A percentile compares a stretch with the other conserved stretches of the same genome.
Conservation (phyloP, 2,329 filamentous ascomycete species). For the Fusarium protoensiforme region DNA sequence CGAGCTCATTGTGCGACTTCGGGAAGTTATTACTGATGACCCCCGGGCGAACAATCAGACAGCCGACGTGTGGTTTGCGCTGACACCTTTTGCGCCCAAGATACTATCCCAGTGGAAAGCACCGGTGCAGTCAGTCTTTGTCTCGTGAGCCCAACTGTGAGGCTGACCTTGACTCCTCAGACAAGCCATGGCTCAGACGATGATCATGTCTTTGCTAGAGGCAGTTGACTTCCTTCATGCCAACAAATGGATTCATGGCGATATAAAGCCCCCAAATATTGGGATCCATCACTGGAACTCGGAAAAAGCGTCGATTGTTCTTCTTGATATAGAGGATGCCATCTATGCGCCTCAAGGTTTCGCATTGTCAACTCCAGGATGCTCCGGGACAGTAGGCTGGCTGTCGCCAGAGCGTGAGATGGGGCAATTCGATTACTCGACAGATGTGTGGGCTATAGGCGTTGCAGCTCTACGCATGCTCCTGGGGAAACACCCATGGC, state of each 20-base stretch:
- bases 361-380: not conserved
- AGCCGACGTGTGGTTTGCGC: not conserved
- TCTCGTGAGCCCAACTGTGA: too few relatives aligned
- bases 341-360: not conserved
- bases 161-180: not conserved
- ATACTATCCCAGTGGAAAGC: not conserved
- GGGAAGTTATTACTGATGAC: not conserved
- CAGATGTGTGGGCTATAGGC: not conserved
- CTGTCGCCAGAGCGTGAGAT: not conserved
- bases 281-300: not conserved
- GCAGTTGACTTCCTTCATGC: not conserved
- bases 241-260: not conserved
- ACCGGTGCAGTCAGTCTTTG: not conserved
- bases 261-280: not conserved
- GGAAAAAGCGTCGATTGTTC: not conserved
- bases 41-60: not conserved
- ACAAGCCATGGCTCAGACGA: not conserved
- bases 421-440: not conserved
- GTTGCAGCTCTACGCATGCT: not conserved
- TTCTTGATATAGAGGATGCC: not conserved
- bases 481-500: not conserved
- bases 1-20: not conserved
- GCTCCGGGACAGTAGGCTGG: not conserved
- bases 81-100: not conserved
- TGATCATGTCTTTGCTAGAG: not conserved